Base-by-base conservation (phyloP, 1,284 basidiomycete species). In the Sanghuangporus sanghuang region DNA sequence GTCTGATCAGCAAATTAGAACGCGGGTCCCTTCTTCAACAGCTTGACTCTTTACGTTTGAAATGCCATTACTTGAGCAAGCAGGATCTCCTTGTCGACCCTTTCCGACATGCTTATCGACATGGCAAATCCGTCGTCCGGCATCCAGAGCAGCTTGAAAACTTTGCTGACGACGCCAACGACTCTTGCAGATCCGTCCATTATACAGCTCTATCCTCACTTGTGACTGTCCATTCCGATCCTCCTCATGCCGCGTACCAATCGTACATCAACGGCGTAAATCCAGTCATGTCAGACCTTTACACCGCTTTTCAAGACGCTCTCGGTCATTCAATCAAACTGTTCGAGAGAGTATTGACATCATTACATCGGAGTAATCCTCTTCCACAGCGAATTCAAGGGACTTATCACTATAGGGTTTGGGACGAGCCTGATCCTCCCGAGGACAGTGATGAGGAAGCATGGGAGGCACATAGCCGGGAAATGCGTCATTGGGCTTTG, bases 261-360 rank as follows among this genome's bases (percentile, higher is more conserved):
- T 78, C 78, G 4, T 85, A 85, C 71, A 83, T 85, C 72, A 85
- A 84, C 71, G 81, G 83, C 64, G 70, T 85, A n/a, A 71, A 84
- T 62, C 81, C 79, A 8, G 65, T 66, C 11, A 68, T 77, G 44
- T 64, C 64, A 0, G 48, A 67, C 1, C 18, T 71, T 85, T 32
- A 74, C 40, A 6, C 50, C 48, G 35, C 23, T 44, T 16, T 61
- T 32, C 62, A 76, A 61, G 59, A 58, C 2, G 66, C 78, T 27
- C 70, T 85, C 7, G 70, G 72, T 0, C 66, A 66, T 1, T 78
- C 78, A 57, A 67, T 85, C 6, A 82, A 82, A 3, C 70, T 85
- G 7, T 84, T 85, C 68, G 82, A 85, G 64, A 78, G 78, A 59
- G 75, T 78, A 8, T 73, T 86, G 8, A 82, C 82, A 1, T 82